Conservation (phyloP, 441 rosid species). For the Erodium moschatum region DNA sequence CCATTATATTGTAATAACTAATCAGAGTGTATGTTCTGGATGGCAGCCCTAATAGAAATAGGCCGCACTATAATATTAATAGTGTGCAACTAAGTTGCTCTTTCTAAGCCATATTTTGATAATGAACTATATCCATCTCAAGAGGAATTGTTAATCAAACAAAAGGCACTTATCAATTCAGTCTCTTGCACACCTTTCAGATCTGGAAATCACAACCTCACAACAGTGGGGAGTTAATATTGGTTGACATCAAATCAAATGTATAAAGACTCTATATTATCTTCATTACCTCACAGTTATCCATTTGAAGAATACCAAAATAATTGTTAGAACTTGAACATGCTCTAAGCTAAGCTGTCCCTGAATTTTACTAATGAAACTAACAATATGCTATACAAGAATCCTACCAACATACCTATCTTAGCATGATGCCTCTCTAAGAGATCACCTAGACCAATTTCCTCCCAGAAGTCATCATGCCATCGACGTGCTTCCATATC, state of each 20-base stretch:
- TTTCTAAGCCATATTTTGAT: too few relatives aligned
- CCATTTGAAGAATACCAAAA: not conserved
- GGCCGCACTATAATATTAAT: too few relatives aligned
- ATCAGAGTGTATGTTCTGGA: too few relatives aligned
- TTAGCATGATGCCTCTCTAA: constrained; percentile 87
- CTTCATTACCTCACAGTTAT: not conserved
- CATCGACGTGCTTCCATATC: constrained; percentile 96
- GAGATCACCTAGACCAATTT: constrained; percentile 87
- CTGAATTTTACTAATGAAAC: not conserved
- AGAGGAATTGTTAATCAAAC: too few relatives aligned
- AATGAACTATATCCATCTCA: too few relatives aligned
- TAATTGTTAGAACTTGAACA: not conserved
- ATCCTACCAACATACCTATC: constrained; percentile 48
- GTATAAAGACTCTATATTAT: not conserved
- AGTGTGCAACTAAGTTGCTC: too few relatives aligned
- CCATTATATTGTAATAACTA: too few relatives aligned
- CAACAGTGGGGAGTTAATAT: too few relatives aligned
- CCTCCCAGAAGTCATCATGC: constrained; percentile 99
- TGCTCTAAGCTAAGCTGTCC: constrained; percentile 1
- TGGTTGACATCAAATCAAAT: not conserved
- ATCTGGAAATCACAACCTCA: too few relatives aligned
- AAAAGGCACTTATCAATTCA: too few relatives aligned
- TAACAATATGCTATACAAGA: not conserved
- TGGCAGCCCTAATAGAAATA: too few relatives aligned
- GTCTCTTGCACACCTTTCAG: too few relatives aligned